Base-by-base conservation (phyloP, 805 yeast species). In the Candida mattraensis region DNA sequence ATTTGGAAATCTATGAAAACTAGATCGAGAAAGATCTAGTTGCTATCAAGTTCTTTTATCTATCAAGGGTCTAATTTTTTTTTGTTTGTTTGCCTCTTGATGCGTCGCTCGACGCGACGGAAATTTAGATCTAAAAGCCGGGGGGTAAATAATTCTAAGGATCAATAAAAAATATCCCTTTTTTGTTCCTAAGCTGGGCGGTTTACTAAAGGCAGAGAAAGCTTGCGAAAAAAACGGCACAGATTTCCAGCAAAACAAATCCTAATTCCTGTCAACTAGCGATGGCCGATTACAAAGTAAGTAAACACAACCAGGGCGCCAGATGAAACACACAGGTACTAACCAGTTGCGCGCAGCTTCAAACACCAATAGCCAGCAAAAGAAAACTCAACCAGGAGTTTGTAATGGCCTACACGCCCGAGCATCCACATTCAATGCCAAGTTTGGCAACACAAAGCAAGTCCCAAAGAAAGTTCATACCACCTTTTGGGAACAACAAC, bases 1-100 rank as follows among this genome's bases (percentile, higher is more conserved):
- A 93, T 91, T 3, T 10, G 34, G 19, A 12, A 27, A 13, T 10
- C 16, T 5, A 18, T 3, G n/a, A n/a, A n/a, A n/a, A n/a, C n/a
- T n/a, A n/a, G n/a, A n/a, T n/a, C n/a, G n/a, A n/a, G n/a, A n/a
- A n/a, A 14, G 30, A 18, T 20, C n/a, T 12, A 15, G 22, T 27
- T 19, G 26, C 30, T n/a, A 24, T 24, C 7, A 27, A 15, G 19
- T 19, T 19, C 18, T n/a, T n/a, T n/a, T n/a, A n/a, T n/a, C n/a
- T n/a, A 26, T 17, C 13, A 18, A 29, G 16, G 17, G 4, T 4
- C 12, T 8, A 16, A 13, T 4, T 17, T 9, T 14, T 23, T 30
- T 23, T 8, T 16, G 7, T 30, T 23, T 16, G 5, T 23, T 14
- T 8, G 8, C 11, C 18, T 28, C 12, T 18, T 14, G 4, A 10